Evolutionary conservation across 306 rosid genomes (phyloP), one percentile per base, ranked within the genome.

Genomic region (Echinosophora koreensis): DNA sequence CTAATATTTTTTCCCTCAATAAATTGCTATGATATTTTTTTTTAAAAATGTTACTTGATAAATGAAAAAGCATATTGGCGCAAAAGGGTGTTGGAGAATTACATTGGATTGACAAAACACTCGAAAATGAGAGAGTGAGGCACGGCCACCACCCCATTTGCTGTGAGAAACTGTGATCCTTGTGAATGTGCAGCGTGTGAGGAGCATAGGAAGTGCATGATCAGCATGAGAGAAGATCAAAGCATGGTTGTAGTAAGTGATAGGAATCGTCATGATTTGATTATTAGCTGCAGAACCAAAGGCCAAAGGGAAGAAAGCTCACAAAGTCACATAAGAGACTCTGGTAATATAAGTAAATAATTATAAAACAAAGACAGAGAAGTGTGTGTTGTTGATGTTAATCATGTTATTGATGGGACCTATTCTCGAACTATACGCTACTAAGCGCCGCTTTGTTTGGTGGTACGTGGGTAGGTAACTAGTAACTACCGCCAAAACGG

Each of bases 81-180:
- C 28, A 41, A 50, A 73, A 62, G 78, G 66, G 74, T 38, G 12
- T 32, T 22, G 3, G 37, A 18, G 38, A 80, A 86, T 16, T 41
- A 88, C 96, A 93, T 83, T 81, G 49, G 87, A 75, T 78, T 84
- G 85, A 83, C 85, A 87, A 84, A 70, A 87, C 37, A 85, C 82
- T 34, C 80, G 90, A 57, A 66, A 71, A 37, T 50, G 83, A 56
- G 76, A 83, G 56, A 39, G 63, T 28, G 79, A 65, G 69, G 28
- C 35, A 72, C 78, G 52, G 50, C 58, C 72, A 62, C 39, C 66
- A 56, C 63, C 46, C 55, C 74, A 60, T 7, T 70, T 78, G 28
- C 11, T 55, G 16, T 2, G 70, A 30, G 80, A 50, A 38, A 79
- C 8, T 17, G 47, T 28, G 76, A 17, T 71, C 28, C 32, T 74